These are phyloP conservation scores for Ganoderma lucidum DNA, from an alignment of 1,284 basidiomycete species.

Conservation along the genomic window DNA sequence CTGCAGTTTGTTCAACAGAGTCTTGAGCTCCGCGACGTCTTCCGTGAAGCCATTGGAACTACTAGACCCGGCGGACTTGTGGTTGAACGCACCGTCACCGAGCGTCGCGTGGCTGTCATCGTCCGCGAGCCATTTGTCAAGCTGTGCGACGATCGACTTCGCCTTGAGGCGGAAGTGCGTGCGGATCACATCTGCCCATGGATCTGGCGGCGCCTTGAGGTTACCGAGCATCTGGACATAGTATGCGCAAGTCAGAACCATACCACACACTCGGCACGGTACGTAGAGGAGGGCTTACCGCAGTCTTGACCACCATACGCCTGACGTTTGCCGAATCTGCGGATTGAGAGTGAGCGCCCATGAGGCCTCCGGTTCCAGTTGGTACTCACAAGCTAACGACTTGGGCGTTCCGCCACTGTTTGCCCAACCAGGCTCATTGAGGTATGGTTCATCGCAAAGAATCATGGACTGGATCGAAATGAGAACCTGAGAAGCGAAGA, in stretches of 20 bases:
- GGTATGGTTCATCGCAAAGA: slow-evolving; percentile 86
- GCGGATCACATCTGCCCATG: slow-evolving; percentile 83
- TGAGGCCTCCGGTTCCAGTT: neutral
- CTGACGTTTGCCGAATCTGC: slow-evolving; percentile 87
- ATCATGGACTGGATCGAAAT: slow-evolving; percentile 97
- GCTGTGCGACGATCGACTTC: slow-evolving; percentile 68
- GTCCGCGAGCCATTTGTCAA: slow-evolving; percentile 80
- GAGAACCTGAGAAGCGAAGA: slow-evolving; percentile 61
- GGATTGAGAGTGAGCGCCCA: slow-evolving; percentile 1
- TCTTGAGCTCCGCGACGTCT: slow-evolving; percentile 76
- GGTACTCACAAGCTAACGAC: slow-evolving; percentile 72
- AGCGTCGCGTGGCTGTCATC: slow-evolving; percentile 72
- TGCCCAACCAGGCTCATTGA: slow-evolving; percentile 92
- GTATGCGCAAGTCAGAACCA: slow-evolving; percentile 12
- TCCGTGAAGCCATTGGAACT: slow-evolving; percentile 66
- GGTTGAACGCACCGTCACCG: slow-evolving; percentile 53
- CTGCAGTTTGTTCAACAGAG: slow-evolving; percentile 56
- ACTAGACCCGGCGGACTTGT: slow-evolving; percentile 46
- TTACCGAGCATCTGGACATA: slow-evolving; percentile 81
- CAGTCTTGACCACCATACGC: slow-evolving; percentile 87
- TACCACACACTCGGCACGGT: neutral
- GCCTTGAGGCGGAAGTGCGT: slow-evolving; percentile 93
- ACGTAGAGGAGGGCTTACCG: slow-evolving; percentile 56
- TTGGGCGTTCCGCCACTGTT: slow-evolving; percentile 71
- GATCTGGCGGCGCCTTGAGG: slow-evolving; percentile 81